A percentile compares a stretch with the other conserved stretches of the same genome.
These are phyloP conservation scores for Tolypocladium inflatum DNA, from an alignment of 2,329 filamentous ascomycete genomes.

Conservation along the genomic window DNA sequence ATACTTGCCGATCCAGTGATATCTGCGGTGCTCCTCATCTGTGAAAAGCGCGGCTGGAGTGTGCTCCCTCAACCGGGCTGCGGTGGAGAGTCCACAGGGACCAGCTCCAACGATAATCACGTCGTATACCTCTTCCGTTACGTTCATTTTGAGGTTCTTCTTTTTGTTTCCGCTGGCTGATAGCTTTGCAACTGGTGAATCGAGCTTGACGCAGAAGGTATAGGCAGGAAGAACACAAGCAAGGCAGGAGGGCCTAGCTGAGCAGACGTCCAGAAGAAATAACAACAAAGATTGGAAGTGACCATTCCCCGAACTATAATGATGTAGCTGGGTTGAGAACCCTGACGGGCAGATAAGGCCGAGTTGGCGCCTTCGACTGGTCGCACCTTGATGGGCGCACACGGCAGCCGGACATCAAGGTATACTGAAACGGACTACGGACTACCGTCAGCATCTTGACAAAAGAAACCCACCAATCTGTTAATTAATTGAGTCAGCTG, in stretches of 20 bases:
- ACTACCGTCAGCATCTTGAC: neutral
- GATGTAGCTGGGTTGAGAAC: neutral
- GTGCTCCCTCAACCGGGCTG: slow-evolving; percentile 60
- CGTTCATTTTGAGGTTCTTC: neutral
- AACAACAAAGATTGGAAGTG: too few relatives aligned
- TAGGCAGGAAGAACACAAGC: neutral
- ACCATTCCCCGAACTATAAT: neutral
- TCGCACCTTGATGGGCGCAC: neutral
- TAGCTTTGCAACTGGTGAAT: neutral
- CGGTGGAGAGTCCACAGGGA: slow-evolving; percentile 64
- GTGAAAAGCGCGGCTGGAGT: slow-evolving; percentile 74
- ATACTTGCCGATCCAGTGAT: slow-evolving; percentile 65
- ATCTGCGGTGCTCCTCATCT: slow-evolving; percentile 73
- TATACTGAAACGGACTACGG: neutral
- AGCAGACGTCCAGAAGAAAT: neutral
- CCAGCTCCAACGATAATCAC: slow-evolving; percentile 67
- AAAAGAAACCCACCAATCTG: neutral
- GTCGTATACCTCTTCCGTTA: slow-evolving; percentile 41
- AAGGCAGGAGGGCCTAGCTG: neutral
- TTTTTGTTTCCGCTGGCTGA: neutral
- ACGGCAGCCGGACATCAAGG: neutral
- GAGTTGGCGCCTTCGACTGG: neutral
- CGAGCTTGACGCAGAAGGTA: neutral
- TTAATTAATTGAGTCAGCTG: too few relatives aligned
- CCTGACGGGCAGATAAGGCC: neutral